Base-by-base conservation (phyloP, 257 asterid species). In the Vinca minor region DNA sequence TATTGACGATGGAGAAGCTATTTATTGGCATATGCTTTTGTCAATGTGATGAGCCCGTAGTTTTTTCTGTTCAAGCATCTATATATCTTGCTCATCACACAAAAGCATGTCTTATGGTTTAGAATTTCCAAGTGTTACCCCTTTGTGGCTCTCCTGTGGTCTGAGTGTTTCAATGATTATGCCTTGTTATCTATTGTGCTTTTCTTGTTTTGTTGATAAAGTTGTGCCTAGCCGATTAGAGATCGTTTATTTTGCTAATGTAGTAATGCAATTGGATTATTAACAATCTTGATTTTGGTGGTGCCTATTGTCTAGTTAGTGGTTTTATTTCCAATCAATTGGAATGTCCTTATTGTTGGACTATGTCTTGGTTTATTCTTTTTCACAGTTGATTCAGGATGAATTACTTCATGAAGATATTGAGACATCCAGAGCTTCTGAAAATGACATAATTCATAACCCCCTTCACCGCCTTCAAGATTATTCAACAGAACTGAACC, bases 351-450 rank as follows among this genome's bases (percentile, higher is more conserved):
- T 50, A 18, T 36, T 21, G 65, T 28, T 64, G 57, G 68, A 60
- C 62, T 57, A 8, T 65, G 13, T 18, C 17, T 44, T 58, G 13
- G 14, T 17, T 58, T n/a, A 18, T 42, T 13, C 69, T 61, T n/a
- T 74, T 69, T 68, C 55, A 72, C 93, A 92, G 98, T 77, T 76
- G 49, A 82, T 87, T 69, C 98, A 89, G 47, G 96, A 92, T 65
- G 84, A 87, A 73, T 66, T 89, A 68, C 79, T 89, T 64, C 75
- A 76, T 54, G 87, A 80, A 78, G 94, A 87, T 63, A 83, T 82
- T 21, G 95, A 82, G 78, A 79, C 68, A 25, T 46, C 71, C 77
- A 66, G 64, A 73, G 73, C 88, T 71, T 74, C 77, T 69, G 91
- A 87, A 72, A 80, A 72, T 69, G 77, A 78, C 66, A 82, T 73